Base-by-base conservation (phyloP, 2,329 filamentous ascomycete species). In the Ophiostoma quercus region DNA sequence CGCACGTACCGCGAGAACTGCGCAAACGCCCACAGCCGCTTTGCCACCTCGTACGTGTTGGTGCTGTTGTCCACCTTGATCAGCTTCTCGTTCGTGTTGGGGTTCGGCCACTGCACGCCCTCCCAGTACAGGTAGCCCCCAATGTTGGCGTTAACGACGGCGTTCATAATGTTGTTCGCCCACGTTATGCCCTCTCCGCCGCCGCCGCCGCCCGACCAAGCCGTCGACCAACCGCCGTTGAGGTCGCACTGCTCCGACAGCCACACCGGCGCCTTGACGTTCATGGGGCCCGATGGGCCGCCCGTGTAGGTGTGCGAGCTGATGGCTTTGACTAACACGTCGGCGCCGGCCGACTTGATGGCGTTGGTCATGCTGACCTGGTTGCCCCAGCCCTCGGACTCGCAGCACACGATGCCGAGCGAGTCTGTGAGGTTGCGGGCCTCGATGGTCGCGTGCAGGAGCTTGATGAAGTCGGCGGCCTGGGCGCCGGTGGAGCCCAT, bases 101-200 rank as follows among this genome's bases (percentile, higher is more conserved):
- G 77, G 72, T 74, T 76, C 9, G 74, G 74, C 74, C 74, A 75
- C 22, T 41, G 39, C 9, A 77, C 76, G 39, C 83, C 83, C 74
- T 84, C 81, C 84, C 84, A 87, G 77, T 84, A 86, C 5, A 87
- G 77, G 73, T 85, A 86, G 0, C 80, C 85, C 8, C 80, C 82
- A 5, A 83, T 77, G 73, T 84, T 82, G 32, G 79, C 79, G 73
- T 80, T 81, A 6, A 83, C 78, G 16, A 87, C 77, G 25, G 80
- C 83, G 41, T 79, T 79, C 75, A 83, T 82, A 63, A 87, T 81
- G 6, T 47, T 47, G 43, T 1, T 47, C 16, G 43, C 43, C 43
- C 43, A 47, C 7, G 43, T 47, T 16, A 47, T 47, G 7, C 43
- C 43, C 43, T 47, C 16, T 6, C 43, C 43, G 7, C 43, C 43